phyloP scores from a whole-genome alignment of 768 basidiomycete genomes.

The Mycena chlorophos region DNA sequence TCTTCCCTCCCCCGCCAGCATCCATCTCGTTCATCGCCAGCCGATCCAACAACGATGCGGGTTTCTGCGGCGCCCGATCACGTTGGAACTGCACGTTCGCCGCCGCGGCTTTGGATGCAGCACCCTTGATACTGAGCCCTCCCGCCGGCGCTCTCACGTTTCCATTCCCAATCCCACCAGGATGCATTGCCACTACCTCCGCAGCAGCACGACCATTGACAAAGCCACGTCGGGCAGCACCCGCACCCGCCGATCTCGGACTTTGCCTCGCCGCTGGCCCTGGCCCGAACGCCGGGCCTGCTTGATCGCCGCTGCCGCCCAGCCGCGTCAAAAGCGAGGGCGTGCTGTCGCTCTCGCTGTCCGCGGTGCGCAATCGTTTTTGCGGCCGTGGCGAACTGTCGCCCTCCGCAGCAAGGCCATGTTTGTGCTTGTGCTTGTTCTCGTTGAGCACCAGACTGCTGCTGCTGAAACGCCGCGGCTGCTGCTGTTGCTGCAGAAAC shows the following conservation, averaged over 20 bases:
- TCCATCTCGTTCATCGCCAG: conserved; percentile 7
- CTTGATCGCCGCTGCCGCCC: conserved; percentile 19
- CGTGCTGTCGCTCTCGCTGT: conserved; percentile 20
- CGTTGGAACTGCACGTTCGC: conserved; percentile 6
- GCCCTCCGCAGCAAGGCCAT: too few species aligned
- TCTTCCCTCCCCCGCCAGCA: conserved; percentile 2
- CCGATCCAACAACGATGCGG: conserved; percentile 19
- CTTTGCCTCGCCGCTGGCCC: conserved; percentile 23
- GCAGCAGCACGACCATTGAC: conserved; percentile 7
- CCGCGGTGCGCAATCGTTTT: conserved; percentile 37
- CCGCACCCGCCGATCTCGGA: too few species aligned
- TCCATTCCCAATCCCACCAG: too few species aligned
- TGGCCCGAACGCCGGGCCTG: conserved; percentile 11
- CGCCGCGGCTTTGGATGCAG: conserved; percentile 40
- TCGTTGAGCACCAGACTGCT: neutral
- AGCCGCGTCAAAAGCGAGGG: conserved; percentile 50
- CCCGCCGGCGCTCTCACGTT: conserved; percentile 35
- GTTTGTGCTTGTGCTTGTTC: conserved; percentile 22
- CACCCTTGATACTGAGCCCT: conserved; percentile 58
- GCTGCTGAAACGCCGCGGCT: conserved; percentile 24
- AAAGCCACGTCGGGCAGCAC: too few species aligned
- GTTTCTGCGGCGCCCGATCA: neutral
- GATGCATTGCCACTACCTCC: too few species aligned
- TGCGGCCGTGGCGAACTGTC: conserved; percentile 34
- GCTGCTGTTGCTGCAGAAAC: conserved; percentile 18